These are phyloP conservation scores for Pyrenochaeta sp. DNA, from an alignment of 2,329 filamentous ascomycete genomes.

Conservation along the genomic window DNA sequence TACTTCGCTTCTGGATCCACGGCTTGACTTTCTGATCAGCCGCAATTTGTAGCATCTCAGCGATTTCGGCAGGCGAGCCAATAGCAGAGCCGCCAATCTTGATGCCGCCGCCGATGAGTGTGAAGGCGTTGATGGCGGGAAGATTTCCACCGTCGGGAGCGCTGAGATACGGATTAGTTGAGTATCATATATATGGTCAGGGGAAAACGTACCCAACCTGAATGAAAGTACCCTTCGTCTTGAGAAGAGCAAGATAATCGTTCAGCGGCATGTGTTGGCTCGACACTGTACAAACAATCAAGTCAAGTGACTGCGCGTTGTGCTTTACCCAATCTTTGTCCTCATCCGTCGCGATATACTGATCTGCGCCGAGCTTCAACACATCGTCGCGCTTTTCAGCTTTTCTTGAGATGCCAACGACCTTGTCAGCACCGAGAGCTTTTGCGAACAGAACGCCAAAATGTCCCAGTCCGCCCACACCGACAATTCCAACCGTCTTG, in stretches of 20 bases:
- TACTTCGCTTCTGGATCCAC: conserved; percentile 68
- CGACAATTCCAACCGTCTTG: conserved; percentile 78
- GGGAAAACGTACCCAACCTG: conserved; percentile 62
- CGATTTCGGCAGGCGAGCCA: conserved; percentile 32
- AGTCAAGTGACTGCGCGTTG: conserved; percentile 62
- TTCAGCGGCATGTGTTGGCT: conserved; percentile 60
- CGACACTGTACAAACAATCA: conserved; percentile 67
- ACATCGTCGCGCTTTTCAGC: conserved; percentile 68
- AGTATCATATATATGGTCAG: not conserved
- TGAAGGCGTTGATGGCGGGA: conserved; percentile 62
- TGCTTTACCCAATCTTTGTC: conserved; percentile 66
- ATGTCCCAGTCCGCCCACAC: conserved; percentile 77
- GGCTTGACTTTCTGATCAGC: conserved; percentile 66
- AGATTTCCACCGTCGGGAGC: conserved; percentile 41
- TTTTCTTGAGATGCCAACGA: conserved; percentile 70
- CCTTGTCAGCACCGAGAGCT: conserved; percentile 73
- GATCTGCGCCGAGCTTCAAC: conserved; percentile 66
- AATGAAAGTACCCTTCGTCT: conserved; percentile 67
- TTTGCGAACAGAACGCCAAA: conserved; percentile 75
- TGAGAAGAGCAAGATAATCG: conserved; percentile 68
- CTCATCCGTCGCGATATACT: conserved; percentile 68
- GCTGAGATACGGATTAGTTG: not conserved
- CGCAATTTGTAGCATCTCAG: conserved; percentile 62
- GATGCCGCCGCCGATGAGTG: conserved; percentile 52
- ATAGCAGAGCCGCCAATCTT: conserved; percentile 37